These are phyloP conservation scores for Inga leiocalycina DNA, from an alignment of 306 rosid species.

Conservation along the genomic window DNA sequence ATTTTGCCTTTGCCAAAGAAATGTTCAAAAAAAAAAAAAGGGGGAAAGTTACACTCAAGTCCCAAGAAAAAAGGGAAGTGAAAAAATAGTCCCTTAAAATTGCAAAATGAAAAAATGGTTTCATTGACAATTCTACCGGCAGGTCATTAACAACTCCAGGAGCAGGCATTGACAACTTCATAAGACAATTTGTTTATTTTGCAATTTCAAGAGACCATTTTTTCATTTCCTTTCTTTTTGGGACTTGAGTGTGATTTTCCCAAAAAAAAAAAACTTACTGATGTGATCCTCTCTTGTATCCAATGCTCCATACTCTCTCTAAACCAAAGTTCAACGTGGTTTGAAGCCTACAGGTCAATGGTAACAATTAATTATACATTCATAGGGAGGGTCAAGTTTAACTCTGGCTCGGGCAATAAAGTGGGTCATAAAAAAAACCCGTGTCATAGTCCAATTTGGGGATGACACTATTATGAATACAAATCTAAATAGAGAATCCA, in stretches of 20 bases:
- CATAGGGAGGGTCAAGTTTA: neutral
- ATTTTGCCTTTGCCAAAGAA: neutral
- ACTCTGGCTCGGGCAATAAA: neutral
- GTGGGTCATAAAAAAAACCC: neutral
- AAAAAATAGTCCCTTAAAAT: too few species aligned
- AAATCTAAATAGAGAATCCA: neutral
- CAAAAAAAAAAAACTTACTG: constrained; percentile 38
- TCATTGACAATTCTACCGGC: too few species aligned
- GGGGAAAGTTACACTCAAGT: too few species aligned
- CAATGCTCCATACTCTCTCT: constrained; percentile 68
- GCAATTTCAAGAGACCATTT: too few species aligned
- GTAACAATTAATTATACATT: neutral
- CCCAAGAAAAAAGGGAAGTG: too few species aligned
- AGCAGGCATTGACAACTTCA: too few species aligned
- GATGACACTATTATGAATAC: too few species aligned
- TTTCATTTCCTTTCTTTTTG: too few species aligned
- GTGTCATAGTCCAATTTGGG: neutral
- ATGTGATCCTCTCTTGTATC: constrained; percentile 50
- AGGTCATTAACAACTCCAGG: too few species aligned
- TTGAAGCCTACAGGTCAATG: constrained; percentile 44
- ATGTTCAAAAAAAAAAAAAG: neutral
- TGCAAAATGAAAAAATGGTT: too few species aligned
- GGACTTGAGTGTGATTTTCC: too few species aligned
- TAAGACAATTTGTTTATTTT: too few species aligned
- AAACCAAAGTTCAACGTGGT: constrained; percentile 48